phyloP scores from a whole-genome alignment of 192 early-diverging fungal genomes.

The Backusella sp. region DNA sequence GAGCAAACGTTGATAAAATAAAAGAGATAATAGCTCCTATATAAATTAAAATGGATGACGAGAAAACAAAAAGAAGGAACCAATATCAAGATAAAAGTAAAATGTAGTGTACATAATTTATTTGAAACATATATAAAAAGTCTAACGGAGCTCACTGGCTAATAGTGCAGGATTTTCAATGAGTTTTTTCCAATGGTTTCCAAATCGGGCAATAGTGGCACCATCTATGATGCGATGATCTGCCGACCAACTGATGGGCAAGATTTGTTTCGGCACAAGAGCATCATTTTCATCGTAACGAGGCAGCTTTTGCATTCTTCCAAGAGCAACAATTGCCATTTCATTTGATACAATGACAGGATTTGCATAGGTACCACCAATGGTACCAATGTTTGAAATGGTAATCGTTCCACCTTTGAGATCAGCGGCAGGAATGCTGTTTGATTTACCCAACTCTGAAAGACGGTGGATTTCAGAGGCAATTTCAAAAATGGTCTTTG shows the following conservation, averaged over 20 bases:
- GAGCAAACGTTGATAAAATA: too few relatives aligned
- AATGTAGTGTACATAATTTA: not conserved
- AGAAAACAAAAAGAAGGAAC: too few relatives aligned
- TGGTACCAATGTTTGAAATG: conserved; percentile 91
- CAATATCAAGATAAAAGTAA: too few relatives aligned
- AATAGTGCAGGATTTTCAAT: conserved; percentile 85
- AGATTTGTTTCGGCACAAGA: conserved; percentile 72
- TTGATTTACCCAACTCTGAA: conserved; percentile 59
- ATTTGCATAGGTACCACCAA: conserved; percentile 87
- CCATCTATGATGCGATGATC: conserved; percentile 98
- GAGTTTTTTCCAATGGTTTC: conserved; percentile 76
- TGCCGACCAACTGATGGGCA: conserved; percentile 87
- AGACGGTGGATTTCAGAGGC: conserved; percentile 81
- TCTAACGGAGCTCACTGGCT: conserved; percentile 58
- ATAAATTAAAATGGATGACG: too few relatives aligned
- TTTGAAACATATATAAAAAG: not conserved
- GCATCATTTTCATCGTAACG: conserved; percentile 65
- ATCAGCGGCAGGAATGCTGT: conserved; percentile 63
- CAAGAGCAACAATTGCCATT: conserved; percentile 90
- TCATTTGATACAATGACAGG: conserved; percentile 87
- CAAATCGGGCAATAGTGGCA: conserved; percentile 93
- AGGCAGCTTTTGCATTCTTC: conserved; percentile 79
- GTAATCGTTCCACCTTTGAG: conserved; percentile 86
- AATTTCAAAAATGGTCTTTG: conserved; percentile 86
- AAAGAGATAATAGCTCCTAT: too few relatives aligned